phyloP scores from a whole-genome alignment of 106 monocot species.

The Gastrodia elata region DNA sequence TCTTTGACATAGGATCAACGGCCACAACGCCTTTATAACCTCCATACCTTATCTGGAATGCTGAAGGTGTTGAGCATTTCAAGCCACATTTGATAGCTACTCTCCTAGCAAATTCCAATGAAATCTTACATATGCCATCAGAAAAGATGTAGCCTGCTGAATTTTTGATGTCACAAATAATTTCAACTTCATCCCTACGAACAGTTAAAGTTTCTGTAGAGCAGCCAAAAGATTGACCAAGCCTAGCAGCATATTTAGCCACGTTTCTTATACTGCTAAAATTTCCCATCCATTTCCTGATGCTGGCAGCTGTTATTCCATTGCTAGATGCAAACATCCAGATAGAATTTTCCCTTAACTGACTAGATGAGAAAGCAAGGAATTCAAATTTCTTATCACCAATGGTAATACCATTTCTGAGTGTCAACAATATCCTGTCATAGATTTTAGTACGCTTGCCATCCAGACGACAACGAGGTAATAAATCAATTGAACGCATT shows the following conservation, averaged over 20 bases:
- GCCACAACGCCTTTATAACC: conserved; percentile 95
- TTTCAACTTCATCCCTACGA: conserved; percentile 30
- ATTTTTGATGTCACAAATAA: conserved; percentile 57
- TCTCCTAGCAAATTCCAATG: conserved; percentile 53
- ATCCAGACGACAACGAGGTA: conserved; percentile 16
- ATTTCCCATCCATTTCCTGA: conserved; percentile 76
- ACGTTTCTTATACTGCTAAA: conserved; percentile 80
- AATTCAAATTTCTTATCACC: conserved; percentile 88
- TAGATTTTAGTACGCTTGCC: conserved; percentile 51
- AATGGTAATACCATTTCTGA: conserved; percentile 59
- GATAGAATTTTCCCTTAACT: conserved; percentile 70
- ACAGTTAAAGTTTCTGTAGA: conserved; percentile 78
- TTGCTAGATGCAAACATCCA: conserved; percentile 90
- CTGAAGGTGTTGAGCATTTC: conserved; percentile 54
- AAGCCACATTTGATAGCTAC: conserved; percentile 62
- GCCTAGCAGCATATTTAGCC: conserved; percentile 81
- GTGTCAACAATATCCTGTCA: conserved; percentile 42
- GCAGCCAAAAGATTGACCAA: conserved; percentile 84
- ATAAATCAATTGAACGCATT: conserved; percentile 54
- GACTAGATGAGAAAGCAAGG: conserved; percentile 89
- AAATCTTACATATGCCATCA: conserved; percentile 93
- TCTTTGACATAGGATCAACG: conserved; percentile 45
- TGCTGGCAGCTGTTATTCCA: conserved; percentile 37
- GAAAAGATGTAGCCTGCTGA: conserved; percentile 46
- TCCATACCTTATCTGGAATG: conserved; percentile 80